These are phyloP conservation scores for Penicillium soppii DNA, from an alignment of 495 filamentous ascomycete genomes.

Conservation along the genomic window DNA sequence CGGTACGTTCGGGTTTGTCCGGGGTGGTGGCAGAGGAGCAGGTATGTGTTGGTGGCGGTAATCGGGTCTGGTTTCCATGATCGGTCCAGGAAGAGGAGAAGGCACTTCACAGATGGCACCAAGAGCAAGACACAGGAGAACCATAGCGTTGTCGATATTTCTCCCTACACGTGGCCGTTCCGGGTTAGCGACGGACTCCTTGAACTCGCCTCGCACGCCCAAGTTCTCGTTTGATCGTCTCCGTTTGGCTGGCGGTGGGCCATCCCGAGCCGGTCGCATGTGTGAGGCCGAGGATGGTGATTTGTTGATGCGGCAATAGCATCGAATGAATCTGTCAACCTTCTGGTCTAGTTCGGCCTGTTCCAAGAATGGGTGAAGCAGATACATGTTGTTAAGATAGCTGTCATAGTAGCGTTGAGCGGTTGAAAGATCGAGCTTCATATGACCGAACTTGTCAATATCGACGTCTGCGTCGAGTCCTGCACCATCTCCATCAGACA, in stretches of 20 bases:
- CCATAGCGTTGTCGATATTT: slow-evolving; percentile 65
- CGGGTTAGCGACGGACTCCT: slow-evolving; percentile 5
- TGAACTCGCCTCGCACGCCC: slow-evolving; percentile 19
- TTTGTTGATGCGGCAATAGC: slow-evolving; percentile 30
- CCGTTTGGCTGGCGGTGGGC: slow-evolving; percentile 38
- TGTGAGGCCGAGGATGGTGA: slow-evolving; percentile 4
- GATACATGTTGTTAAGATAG: slow-evolving; percentile 79
- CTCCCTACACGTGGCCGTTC: slow-evolving; percentile 27
- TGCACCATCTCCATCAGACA: slow-evolving; percentile 6
- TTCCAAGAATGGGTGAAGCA: slow-evolving; percentile 85
- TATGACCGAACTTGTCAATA: slow-evolving; percentile 57
- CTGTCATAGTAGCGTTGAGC: slow-evolving; percentile 64
- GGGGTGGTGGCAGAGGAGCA: slow-evolving; percentile 11
- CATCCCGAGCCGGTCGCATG: slow-evolving; percentile 11
- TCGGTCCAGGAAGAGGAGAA: slow-evolving; percentile 56
- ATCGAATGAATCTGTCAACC: slow-evolving; percentile 51
- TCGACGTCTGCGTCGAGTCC: slow-evolving; percentile 37
- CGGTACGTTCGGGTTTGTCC: not conserved
- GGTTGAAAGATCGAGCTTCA: slow-evolving; percentile 62
- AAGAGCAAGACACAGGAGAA: slow-evolving; percentile 79
- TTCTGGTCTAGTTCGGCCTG: slow-evolving; percentile 45
- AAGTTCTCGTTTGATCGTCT: slow-evolving; percentile 41
- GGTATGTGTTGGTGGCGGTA: slow-evolving; percentile 32
- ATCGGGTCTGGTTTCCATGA: slow-evolving; percentile 26
- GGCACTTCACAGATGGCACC: slow-evolving; percentile 76